phyloP scores from a whole-genome alignment of 2,329 filamentous ascomycete species.

The Fusarium nanum region DNA sequence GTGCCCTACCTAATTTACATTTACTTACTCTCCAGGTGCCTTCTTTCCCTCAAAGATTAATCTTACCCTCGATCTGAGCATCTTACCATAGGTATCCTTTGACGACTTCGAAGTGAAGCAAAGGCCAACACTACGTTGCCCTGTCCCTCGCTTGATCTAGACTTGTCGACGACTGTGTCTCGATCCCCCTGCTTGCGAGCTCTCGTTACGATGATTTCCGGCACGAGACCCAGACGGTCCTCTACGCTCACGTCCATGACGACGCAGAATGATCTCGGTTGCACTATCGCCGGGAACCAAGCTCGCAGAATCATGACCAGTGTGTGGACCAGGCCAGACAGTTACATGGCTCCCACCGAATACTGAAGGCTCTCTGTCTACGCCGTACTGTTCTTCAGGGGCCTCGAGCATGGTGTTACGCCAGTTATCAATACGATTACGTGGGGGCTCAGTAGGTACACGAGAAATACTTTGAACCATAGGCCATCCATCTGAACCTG shows the following conservation, averaged over 20 bases:
- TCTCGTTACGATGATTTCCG: not conserved
- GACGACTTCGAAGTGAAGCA: not conserved
- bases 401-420: not conserved
- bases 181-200: not conserved
- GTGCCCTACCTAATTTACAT: not conserved
- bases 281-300: constrained; percentile 14
- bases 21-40: not conserved
- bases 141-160: not conserved
- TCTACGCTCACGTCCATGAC: not conserved
- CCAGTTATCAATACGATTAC: constrained; percentile 10
- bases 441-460: not conserved
- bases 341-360: constrained; percentile 16
- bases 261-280: not conserved
- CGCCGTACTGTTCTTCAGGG: not conserved
- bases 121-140: not conserved
- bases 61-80: not conserved
- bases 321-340: constrained; percentile 12
- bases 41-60: not conserved
- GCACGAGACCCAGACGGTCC: not conserved
- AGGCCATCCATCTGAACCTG: not conserved
- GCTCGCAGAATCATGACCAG: not conserved
- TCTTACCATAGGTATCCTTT: not conserved
- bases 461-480: not conserved
- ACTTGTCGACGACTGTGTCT: not conserved
- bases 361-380: not conserved